Evolutionary conservation across 176 grass and related monocot genomes (phyloP).

Genomic region (Triticum turgidum): DNA sequence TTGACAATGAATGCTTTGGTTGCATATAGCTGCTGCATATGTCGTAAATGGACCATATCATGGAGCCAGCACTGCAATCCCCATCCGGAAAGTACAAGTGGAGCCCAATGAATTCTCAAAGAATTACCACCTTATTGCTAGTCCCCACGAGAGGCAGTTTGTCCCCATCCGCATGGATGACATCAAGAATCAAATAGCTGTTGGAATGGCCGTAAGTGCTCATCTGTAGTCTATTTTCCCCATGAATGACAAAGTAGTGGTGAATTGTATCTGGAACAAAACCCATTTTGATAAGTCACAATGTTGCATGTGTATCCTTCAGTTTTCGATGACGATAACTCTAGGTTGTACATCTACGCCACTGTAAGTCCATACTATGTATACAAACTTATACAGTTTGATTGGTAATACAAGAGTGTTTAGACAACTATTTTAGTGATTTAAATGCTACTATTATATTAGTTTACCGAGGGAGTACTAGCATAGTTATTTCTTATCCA

Average conservation of each 20-base stretch:
- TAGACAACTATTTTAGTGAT: no score
- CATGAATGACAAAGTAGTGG: no score
- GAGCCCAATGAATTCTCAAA: neutral
- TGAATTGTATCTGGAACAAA: no score
- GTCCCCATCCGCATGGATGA: neutral
- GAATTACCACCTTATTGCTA: conserved; percentile 3
- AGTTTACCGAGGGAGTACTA: no score
- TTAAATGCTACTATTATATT: no score
- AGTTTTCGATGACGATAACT: neutral
- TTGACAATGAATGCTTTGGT: no score
- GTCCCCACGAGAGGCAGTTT: neutral
- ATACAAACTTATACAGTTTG: no score
- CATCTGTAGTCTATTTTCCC: no score
- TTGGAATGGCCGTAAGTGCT: neutral
- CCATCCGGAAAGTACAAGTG: neutral
- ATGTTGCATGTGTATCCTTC: neutral
- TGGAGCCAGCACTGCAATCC: neutral
- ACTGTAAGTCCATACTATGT: neutral
- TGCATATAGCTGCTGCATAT: neutral
- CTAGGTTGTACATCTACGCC: neutral
- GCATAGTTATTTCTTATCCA: no score
- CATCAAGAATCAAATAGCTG: neutral
- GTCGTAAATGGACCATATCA: neutral
- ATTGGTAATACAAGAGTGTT: no score
- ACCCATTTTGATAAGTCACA: no score